These are phyloP conservation scores for Epichloe sibirici DNA, from an alignment of 2,329 filamentous ascomycete genomes.

Conservation along the genomic window DNA sequence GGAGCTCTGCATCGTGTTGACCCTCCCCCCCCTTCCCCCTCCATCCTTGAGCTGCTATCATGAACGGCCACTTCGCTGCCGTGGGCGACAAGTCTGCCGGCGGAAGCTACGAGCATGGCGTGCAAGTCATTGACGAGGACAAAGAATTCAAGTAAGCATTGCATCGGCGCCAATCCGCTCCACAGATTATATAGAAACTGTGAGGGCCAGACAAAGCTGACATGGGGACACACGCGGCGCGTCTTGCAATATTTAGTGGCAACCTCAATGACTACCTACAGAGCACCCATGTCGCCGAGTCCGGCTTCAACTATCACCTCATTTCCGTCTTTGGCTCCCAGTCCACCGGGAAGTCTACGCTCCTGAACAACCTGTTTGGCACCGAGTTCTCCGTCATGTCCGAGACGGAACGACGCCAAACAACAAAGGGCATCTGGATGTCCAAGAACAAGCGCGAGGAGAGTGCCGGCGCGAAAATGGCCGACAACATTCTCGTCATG, in stretches of 20 bases:
- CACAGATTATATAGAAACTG: background rate
- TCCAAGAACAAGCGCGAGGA: conserved; percentile 77
- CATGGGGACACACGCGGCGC: conserved; percentile 2
- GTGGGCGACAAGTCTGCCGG: conserved; percentile 53
- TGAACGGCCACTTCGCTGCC: conserved; percentile 74
- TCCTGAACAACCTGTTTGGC: conserved; percentile 90
- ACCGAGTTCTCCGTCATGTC: conserved; percentile 98
- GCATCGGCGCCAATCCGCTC: background rate
- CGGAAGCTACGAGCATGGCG: conserved; percentile 75
- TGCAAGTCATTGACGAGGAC: conserved; percentile 85
- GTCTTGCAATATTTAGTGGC: conserved; percentile 35
- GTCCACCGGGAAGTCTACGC: conserved; percentile 94
- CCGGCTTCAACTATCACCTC: conserved; percentile 98
- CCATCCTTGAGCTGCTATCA: conserved; percentile 20
- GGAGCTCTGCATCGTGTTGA: background rate
- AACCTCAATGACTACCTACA: conserved; percentile 74
- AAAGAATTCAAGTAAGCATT: conserved; percentile 84
- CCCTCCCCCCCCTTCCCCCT: background rate
- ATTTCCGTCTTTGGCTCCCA: conserved; percentile 98
- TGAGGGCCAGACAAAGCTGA: background rate
- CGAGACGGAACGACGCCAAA: conserved; percentile 85
- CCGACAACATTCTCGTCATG: conserved; percentile 98
- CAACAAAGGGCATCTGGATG: conserved; percentile 99
- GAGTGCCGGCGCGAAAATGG: conserved; percentile 52
- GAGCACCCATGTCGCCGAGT: conserved; percentile 65